Conservation (phyloP, 2,329 filamentous ascomycete species). For the Coniella vitis region DNA sequence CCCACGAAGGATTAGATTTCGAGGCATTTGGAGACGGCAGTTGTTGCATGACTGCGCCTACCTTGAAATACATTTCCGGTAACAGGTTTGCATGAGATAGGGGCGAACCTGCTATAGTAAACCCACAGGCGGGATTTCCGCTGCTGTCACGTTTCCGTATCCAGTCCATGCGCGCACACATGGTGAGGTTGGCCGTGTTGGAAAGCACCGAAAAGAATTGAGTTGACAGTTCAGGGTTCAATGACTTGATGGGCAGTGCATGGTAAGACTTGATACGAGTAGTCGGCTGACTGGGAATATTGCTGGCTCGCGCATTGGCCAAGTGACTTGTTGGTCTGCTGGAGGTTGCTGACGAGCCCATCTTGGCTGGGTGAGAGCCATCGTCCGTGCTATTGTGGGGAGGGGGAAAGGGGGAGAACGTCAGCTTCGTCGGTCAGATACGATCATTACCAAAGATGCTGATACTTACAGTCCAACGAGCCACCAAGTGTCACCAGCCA, state of each 20-base stretch:
- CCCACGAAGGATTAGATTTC: slow-evolving; percentile 41
- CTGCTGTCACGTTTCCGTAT: background rate
- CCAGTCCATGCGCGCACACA: slow-evolving; percentile 6
- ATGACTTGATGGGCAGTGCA: slow-evolving; percentile 4
- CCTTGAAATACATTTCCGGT: slow-evolving; percentile 41
- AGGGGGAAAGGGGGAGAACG: background rate
- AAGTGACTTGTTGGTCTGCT: background rate
- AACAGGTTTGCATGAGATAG: slow-evolving; percentile 38
- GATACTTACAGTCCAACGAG: slow-evolving; percentile 55
- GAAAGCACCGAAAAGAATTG: slow-evolving; percentile 36
- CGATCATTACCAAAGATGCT: too few species aligned
- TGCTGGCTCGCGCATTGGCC: slow-evolving; percentile 1
- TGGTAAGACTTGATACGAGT: slow-evolving; percentile 29
- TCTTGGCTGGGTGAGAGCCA: background rate
- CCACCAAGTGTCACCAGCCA: slow-evolving; percentile 75
- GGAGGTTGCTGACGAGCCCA: background rate
- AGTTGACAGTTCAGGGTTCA: slow-evolving; percentile 36
- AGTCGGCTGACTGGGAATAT: slow-evolving; percentile 7
- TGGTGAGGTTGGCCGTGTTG: background rate
- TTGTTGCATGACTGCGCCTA: slow-evolving; percentile 35
- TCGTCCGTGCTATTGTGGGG: background rate
- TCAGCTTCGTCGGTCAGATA: background rate
- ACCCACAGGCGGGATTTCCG: slow-evolving; percentile 3
- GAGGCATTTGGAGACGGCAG: slow-evolving; percentile 18
- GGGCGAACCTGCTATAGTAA: slow-evolving; percentile 25